phyloP scores from a whole-genome alignment of 768 basidiomycete species.

The Kwoniella sp. region DNA sequence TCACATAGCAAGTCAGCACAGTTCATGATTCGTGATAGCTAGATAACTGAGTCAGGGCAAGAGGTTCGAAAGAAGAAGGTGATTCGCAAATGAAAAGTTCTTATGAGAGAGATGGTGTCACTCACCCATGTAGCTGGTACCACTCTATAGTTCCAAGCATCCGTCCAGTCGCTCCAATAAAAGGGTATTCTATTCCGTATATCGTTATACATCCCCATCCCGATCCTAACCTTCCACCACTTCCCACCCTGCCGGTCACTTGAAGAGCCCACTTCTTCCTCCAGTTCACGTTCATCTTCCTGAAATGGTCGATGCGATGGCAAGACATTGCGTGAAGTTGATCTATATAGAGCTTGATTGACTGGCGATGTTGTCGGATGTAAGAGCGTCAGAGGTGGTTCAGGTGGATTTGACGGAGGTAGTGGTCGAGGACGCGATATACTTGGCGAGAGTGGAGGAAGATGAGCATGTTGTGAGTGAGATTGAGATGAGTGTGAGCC shows the following conservation, averaged over 20 bases:
- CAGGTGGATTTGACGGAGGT: constrained; percentile 34
- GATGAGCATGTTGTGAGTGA: background rate
- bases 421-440: constrained; percentile 19
- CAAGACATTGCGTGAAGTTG: background rate
- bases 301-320: background rate
- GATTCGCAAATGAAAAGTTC: too few relatives aligned
- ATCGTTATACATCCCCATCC: constrained; percentile 69
- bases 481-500: background rate
- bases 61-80: too few relatives aligned
- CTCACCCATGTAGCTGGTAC: constrained; percentile 82
- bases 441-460: constrained; percentile 12
- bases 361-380: constrained; percentile 27
- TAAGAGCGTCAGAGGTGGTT: constrained; percentile 36
- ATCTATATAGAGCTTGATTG: background rate
- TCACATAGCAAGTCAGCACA: background rate
- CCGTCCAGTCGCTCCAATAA: constrained; percentile 84
- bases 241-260: background rate
- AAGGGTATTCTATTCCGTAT: constrained; percentile 71
- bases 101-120: too few relatives aligned
- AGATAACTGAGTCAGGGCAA: too few relatives aligned
- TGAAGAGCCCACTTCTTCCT: background rate
- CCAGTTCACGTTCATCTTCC: background rate
- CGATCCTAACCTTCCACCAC: constrained; percentile 28
- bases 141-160: constrained; percentile 89
- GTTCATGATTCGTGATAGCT: too few relatives aligned